Evolutionary conservation across 352 stramenopile genomes (phyloP), one percentile per base, ranked within the genome.

Genomic region (Aphanomyces stellatus): DNA sequence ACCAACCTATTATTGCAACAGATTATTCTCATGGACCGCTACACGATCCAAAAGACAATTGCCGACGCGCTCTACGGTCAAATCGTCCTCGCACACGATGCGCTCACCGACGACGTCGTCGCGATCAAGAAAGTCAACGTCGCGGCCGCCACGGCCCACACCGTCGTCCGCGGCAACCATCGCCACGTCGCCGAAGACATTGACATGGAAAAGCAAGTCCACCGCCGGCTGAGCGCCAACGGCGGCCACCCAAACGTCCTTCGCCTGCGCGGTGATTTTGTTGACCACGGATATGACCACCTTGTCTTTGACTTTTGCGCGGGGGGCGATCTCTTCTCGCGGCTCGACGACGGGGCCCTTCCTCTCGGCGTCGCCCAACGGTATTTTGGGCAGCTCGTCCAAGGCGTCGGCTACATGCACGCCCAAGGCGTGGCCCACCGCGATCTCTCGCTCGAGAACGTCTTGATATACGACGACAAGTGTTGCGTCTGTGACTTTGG

Each of bases 391-490:
- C 81, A 96, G 70, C 87, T 96, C 70, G 75, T 97, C 57, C 85
- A 76, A 11, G 87, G 85, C 7, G 86, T 98, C 0, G 76, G 84
- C 5, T 89, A 85, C 37, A 81, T 98, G 2, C 94, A 98, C 72
- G 75, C 63, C 4, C 57, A 74, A 22, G 85, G 82, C 65, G 91
- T 98, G 65, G 91, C 80, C 37, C 92, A 98, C 75, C 78, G 96
- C 53, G 94, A 98, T 71, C 62, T 98, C 35, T 98, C 96, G 55
- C 80, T 97, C 6, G 94, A 98, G 70, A 98, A 98, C 73, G 84
- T 96, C 74, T 90, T 98, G 35, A 64, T 98, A 27, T 91, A 93
- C 33, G 85, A 15, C 70, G 77, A 55, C 72, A 68, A 48, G 70
- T 80, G n/a, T 19, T 68, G 22, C 53, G 68, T 42, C 41, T 37